Percentiles rank a stretch among this genome's conserved stretches.
Evolutionary conservation across 2,329 filamentous ascomycete genomes (phyloP).

Genomic region (Mariannaea sp.): DNA sequence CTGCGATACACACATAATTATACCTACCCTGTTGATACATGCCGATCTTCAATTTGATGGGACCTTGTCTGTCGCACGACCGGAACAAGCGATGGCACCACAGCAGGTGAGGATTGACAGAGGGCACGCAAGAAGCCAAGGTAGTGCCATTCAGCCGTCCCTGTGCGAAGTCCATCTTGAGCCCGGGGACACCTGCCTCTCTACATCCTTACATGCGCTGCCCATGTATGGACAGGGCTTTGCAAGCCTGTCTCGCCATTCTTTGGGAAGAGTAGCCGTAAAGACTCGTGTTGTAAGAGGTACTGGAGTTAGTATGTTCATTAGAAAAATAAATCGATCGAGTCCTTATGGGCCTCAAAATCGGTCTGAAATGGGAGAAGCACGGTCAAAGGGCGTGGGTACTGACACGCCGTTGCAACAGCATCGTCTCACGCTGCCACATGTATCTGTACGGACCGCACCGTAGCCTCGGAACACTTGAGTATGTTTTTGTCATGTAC

Average conservation of each 20-base stretch:
- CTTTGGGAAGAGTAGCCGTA: not conserved
- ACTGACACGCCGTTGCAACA: constrained; percentile 9
- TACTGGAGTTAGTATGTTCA: too few relatives aligned
- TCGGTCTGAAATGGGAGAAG: not conserved
- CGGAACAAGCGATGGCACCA: not conserved
- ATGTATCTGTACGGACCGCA: too few relatives aligned
- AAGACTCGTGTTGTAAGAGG: too few relatives aligned
- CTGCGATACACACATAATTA: not conserved
- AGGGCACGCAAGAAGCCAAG: not conserved
- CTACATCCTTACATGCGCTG: too few relatives aligned
- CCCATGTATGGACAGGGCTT: not conserved
- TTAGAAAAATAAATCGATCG: too few relatives aligned
- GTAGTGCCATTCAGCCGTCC: too few relatives aligned
- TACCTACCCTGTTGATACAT: not conserved
- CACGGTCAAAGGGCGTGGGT: constrained; percentile 8
- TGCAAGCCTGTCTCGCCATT: not conserved
- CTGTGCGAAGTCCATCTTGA: too few relatives aligned
- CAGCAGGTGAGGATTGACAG: not conserved
- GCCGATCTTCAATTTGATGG: not conserved
- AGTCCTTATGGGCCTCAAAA: not conserved
- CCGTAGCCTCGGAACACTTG: not conserved
- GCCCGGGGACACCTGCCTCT: too few relatives aligned
- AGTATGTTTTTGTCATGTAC: constrained; percentile 7
- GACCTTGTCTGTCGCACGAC: not conserved
- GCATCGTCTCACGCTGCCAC: constrained; percentile 1